Evolutionary conservation across 2,329 filamentous ascomycete genomes (phyloP).

Genomic region (Diaporthe longicolla): DNA sequence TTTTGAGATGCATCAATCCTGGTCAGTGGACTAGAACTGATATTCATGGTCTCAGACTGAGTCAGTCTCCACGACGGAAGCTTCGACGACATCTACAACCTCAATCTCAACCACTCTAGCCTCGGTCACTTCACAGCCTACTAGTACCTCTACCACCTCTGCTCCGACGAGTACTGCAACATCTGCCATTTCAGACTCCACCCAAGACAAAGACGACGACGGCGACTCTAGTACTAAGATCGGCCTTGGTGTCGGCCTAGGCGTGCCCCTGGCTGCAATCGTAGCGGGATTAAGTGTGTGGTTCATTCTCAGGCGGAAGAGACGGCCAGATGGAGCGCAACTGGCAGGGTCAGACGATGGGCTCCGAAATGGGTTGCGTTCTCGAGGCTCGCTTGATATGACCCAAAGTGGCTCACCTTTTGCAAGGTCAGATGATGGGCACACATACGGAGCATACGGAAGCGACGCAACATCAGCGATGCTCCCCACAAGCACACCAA

Average conservation of each 20-base stretch:
- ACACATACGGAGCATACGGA: too few relatives aligned
- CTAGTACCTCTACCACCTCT: neutral
- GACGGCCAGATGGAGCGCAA: neutral
- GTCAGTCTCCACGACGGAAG: neutral
- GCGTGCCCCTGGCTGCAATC: neutral
- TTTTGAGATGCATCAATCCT: too few relatives aligned
- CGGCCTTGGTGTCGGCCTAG: neutral
- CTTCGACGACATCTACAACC: neutral
- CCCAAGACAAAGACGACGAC: neutral
- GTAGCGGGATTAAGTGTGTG: conserved; percentile 1
- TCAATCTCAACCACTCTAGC: neutral
- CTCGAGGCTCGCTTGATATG: neutral
- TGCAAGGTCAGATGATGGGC: neutral
- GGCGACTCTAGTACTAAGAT: neutral
- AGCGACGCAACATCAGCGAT: neutral
- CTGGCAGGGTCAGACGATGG: neutral
- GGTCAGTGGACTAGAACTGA: neutral
- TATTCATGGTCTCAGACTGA: neutral
- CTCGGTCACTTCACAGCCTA: neutral
- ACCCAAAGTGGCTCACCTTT: neutral
- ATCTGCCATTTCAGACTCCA: neutral
- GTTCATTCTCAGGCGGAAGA: conserved; percentile 2
- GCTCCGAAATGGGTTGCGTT: neutral
- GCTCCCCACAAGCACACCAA: neutral
- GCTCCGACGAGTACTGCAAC: neutral